phyloP scores from a whole-genome alignment of 2,329 filamentous ascomycete species.

The Dothidotthia symphoricarpi region DNA sequence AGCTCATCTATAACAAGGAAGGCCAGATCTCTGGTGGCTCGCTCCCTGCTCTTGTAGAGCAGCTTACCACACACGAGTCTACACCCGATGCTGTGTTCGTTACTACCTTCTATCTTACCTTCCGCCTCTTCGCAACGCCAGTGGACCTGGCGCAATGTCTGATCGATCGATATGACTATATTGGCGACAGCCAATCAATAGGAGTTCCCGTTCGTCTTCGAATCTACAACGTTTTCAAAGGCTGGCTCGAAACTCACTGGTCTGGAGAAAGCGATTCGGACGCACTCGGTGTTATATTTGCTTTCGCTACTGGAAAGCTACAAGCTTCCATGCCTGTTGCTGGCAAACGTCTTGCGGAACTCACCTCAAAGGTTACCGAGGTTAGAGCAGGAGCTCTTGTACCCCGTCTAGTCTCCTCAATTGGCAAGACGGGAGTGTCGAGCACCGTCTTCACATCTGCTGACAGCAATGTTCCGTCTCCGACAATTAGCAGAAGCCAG shows the following conservation, averaged over 20 bases:
- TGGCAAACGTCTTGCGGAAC: slow-evolving; percentile 74
- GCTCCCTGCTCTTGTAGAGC: slow-evolving; percentile 86
- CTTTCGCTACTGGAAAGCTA: slow-evolving; percentile 76
- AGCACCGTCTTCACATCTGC: slow-evolving; percentile 67
- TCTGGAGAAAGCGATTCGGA: slow-evolving; percentile 74
- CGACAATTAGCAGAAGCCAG: slow-evolving; percentile 74
- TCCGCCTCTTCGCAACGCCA: slow-evolving; percentile 86
- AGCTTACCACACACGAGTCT: slow-evolving; percentile 86
- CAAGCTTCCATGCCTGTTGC: slow-evolving; percentile 68
- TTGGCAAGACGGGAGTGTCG: slow-evolving; percentile 82
- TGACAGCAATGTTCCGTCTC: slow-evolving; percentile 68
- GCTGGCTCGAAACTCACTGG: slow-evolving; percentile 97
- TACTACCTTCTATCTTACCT: slow-evolving; percentile 93
- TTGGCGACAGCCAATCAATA: slow-evolving; percentile 72
- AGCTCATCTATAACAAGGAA: slow-evolving; percentile 90
- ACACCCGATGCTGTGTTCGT: slow-evolving; percentile 91
- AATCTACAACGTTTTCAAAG: slow-evolving; percentile 95
- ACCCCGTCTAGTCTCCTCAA: slow-evolving; percentile 77
- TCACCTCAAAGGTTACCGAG: slow-evolving; percentile 74
- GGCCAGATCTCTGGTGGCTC: slow-evolving; percentile 93
- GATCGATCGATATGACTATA: slow-evolving; percentile 90
- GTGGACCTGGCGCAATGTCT: slow-evolving; percentile 74
- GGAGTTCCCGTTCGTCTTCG: slow-evolving; percentile 80
- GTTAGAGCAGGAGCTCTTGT: slow-evolving; percentile 69
- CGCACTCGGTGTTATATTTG: slow-evolving; percentile 71